Base-by-base conservation (phyloP, 192 early-diverging fungal genomes). In the Coemansia sp. region DNA sequence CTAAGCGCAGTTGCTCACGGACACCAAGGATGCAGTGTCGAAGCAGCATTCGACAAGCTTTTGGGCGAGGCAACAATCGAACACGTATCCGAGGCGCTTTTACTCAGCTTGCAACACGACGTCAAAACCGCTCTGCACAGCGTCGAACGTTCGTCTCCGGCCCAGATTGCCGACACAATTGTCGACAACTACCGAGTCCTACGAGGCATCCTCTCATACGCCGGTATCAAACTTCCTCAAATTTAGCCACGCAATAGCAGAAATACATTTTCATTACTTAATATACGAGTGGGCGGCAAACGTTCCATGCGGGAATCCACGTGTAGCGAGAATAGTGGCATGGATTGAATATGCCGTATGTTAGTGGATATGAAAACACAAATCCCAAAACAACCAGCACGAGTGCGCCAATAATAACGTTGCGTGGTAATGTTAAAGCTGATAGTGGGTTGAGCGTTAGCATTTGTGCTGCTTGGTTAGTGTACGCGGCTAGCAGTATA, bases 11-110 rank as follows among this genome's bases (percentile, higher is more conserved):
- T 55, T 27, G 41, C 53, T 1, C 50, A 25, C 19, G 74, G 60
- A 9, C 68, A 76, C 25, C 74, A 70, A 45, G 74, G 65, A 15
- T 70, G 74, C 21, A 66, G 64, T 15, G 61, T 61, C 10, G 68
- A 76, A 14, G 60, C 67, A 15, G 74, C 74, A 5, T 21, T 70
- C 12, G 47, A 67, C 25, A 70, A 60, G 29, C 43, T 76, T 2
- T 19, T 76, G 6, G 61, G 52, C 0, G 48, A 76, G 17, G 60
- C 58, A 1, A 70, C 59, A 5, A 25, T 76, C 22, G 56, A 54
- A 10, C 68, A 76, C 11, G 50, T 76, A 4, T 70, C 74, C 32
- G 65, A 76, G 14, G 64, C 64, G 2, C 32, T 76, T 8, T 45
- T 76, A 27, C 64, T 45, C 1, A 52, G 17, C 12, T 19, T 76